Conservation (phyloP, 805 yeast genomes). For the Millerozyma acaciae region DNA sequence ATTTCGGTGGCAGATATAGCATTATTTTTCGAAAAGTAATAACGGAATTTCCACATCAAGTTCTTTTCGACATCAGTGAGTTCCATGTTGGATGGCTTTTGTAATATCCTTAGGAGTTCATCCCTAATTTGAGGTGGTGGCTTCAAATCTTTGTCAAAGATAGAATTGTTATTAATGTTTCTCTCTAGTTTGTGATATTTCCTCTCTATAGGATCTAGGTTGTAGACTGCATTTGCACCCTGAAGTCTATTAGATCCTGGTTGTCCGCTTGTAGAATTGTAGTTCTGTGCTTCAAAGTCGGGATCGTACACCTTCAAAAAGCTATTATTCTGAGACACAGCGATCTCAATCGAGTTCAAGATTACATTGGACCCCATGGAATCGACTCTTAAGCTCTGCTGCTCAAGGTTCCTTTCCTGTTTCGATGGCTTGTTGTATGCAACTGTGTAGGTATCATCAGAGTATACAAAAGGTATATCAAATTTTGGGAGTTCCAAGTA, state of each 20-base stretch:
- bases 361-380: constrained; percentile 30
- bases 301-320: constrained; percentile 42
- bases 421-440: not conserved
- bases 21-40: constrained; percentile 48
- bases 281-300: constrained; percentile 22
- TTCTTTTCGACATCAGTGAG: constrained; percentile 81
- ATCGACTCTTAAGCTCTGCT: constrained; percentile 7
- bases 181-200: constrained; percentile 84
- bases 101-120: constrained; percentile 62
- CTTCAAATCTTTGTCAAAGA: constrained; percentile 77
- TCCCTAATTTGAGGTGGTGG: constrained; percentile 84
- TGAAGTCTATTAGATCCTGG: not conserved
- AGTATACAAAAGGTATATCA: constrained; percentile 39
- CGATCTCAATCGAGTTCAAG: constrained; percentile 31
- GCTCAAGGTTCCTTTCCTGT: constrained; percentile 1
- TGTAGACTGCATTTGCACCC: constrained; percentile 3
- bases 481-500: constrained; percentile 42
- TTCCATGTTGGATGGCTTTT: constrained; percentile 79
- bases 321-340: constrained; percentile 9
- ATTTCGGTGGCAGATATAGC: constrained; percentile 43
- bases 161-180: constrained; percentile 64
- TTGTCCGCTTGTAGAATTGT: constrained; percentile 3
- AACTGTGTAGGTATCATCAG: constrained; percentile 26
- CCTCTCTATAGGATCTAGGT: constrained; percentile 76
- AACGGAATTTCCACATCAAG: constrained; percentile 86